Conservation (phyloP, 2,329 filamentous ascomycete genomes). For the Pezicula neosporulosa region DNA sequence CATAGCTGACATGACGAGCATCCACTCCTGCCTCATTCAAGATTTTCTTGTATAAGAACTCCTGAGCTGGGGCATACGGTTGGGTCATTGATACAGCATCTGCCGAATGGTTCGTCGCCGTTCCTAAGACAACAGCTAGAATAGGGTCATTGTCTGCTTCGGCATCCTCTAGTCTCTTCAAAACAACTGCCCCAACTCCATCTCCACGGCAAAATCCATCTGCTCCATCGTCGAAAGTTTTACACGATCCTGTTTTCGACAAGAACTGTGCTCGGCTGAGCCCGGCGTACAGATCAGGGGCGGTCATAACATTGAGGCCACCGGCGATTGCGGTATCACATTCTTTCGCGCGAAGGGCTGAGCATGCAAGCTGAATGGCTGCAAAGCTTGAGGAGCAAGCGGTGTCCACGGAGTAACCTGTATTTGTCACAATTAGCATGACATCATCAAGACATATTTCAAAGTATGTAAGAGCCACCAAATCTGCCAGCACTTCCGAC, state of each 20-base stretch:
- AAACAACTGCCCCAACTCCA: slow-evolving; percentile 42
- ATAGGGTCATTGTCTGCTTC: slow-evolving; percentile 46
- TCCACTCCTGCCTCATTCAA: slow-evolving; percentile 69
- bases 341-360: slow-evolving; percentile 5
- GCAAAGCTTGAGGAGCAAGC: slow-evolving; percentile 38
- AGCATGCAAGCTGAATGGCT: slow-evolving; percentile 28
- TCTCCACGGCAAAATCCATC: slow-evolving; percentile 54
- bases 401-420: slow-evolving; percentile 34
- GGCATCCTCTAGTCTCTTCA: slow-evolving; percentile 48
- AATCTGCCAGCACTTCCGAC: too few species aligned
- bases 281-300: slow-evolving; percentile 18
- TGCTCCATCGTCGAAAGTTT: slow-evolving; percentile 43
- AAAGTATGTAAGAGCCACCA: too few species aligned
- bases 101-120: slow-evolving; percentile 78
- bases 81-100: slow-evolving; percentile 81
- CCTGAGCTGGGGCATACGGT: slow-evolving; percentile 67
- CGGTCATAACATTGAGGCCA: too few species aligned
- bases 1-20: slow-evolving; percentile 72
- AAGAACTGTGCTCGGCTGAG: slow-evolving; percentile 27
- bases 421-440: too few species aligned
- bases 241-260: slow-evolving; percentile 40
- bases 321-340: too few species aligned
- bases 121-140: slow-evolving; percentile 58
- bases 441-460: too few species aligned
- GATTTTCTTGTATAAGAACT: slow-evolving; percentile 63